A percentile compares a stretch with the other conserved stretches of the same genome.
Evolutionary conservation across 2,329 filamentous ascomycete species (phyloP).

Genomic region (Zasmidium citrigriseum): DNA sequence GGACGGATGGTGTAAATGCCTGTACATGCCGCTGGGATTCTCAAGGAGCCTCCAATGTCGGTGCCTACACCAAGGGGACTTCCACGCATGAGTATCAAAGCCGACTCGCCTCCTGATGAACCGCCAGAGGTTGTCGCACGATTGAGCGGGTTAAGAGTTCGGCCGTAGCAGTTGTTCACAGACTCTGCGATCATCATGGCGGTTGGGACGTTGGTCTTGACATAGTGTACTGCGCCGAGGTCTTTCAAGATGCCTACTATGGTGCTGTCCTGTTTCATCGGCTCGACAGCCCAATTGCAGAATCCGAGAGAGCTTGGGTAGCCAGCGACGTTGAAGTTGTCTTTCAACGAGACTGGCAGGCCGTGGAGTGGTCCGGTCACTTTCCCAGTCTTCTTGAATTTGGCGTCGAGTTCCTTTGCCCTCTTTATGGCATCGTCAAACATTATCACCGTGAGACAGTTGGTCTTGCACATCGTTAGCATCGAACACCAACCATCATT

Average conservation of each 20-base stretch:
- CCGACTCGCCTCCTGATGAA: constrained; percentile 67
- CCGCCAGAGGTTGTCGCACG: constrained; percentile 63
- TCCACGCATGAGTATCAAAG: constrained; percentile 61
- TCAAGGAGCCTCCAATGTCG: constrained; percentile 62
- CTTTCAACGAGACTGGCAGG: constrained; percentile 67
- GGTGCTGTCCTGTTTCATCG: constrained; percentile 57
- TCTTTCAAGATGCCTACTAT: constrained; percentile 60
- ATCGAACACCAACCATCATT: not conserved
- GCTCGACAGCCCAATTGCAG: constrained; percentile 60
- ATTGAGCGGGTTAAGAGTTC: constrained; percentile 60
- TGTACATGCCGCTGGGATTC: constrained; percentile 59
- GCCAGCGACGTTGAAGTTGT: constrained; percentile 66
- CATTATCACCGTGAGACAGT: constrained; percentile 61
- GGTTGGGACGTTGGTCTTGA: constrained; percentile 70
- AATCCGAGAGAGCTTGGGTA: constrained; percentile 66
- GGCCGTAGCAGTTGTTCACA: constrained; percentile 63
- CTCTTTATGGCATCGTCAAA: constrained; percentile 55
- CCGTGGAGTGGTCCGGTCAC: constrained; percentile 67
- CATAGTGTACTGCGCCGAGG: constrained; percentile 66
- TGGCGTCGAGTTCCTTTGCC: constrained; percentile 55
- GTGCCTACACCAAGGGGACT: constrained; percentile 64
- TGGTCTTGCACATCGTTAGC: constrained; percentile 47
- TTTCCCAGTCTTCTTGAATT: constrained; percentile 48
- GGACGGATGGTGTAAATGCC: constrained; percentile 60
- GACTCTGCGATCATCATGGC: constrained; percentile 70